phyloP scores from a whole-genome alignment of 495 filamentous ascomycete species.

The Umbilicaria muhlenbergii region DNA sequence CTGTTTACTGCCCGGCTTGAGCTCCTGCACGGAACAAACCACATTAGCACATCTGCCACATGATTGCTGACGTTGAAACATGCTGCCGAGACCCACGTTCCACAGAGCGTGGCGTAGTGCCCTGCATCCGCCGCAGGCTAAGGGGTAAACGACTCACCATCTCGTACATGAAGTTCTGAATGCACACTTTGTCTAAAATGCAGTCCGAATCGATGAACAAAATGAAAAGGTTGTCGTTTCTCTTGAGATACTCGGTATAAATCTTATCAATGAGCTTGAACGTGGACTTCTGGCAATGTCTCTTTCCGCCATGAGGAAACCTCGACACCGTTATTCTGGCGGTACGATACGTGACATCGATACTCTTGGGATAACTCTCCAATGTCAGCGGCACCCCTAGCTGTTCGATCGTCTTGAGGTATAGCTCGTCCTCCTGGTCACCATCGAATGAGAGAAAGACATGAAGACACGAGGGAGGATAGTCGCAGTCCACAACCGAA shows the following conservation, averaged over 20 bases:
- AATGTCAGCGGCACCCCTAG: constrained; percentile 71
- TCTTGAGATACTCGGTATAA: constrained; percentile 75
- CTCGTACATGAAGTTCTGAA: constrained; percentile 98
- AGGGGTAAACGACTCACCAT: constrained; percentile 36
- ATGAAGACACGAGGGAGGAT: constrained; percentile 84
- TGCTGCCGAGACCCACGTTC: no score
- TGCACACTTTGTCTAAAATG: constrained; percentile 79
- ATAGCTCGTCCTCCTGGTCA: constrained; percentile 73
- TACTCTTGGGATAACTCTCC: constrained; percentile 70
- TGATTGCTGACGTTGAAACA: no score
- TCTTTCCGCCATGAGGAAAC: constrained; percentile 87
- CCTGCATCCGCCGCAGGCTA: not conserved
- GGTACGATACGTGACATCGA: constrained; percentile 72
- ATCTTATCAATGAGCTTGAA: constrained; percentile 92
- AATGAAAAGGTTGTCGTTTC: constrained; percentile 86
- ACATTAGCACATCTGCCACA: not conserved
- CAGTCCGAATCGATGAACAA: constrained; percentile 98
- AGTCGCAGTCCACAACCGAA: constrained; percentile 89
- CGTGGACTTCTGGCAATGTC: constrained; percentile 84
- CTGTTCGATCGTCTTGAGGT: constrained; percentile 73
- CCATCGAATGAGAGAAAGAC: constrained; percentile 96
- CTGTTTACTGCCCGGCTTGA: constrained; percentile 82
- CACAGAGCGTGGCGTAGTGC: no score
- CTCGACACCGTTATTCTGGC: constrained; percentile 83
- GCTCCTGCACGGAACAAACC: constrained; percentile 30